Evolutionary conservation across 345 rosid genomes (phyloP).

Genomic region (rapeseed (Brassica napus)): DNA sequence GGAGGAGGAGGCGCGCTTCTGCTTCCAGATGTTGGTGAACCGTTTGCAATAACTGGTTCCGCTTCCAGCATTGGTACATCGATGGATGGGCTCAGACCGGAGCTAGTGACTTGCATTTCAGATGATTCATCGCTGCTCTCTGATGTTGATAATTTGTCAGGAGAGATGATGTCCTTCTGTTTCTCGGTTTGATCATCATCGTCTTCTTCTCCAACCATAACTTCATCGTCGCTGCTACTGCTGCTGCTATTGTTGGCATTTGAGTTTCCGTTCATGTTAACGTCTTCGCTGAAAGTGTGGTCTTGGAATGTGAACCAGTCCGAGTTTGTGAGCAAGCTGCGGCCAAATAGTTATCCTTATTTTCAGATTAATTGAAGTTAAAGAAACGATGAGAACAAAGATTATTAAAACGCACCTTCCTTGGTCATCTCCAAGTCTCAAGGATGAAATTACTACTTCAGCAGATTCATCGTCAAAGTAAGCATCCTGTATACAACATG

Average conservation of each 20-base stretch:
- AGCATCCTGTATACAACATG: slow-evolving; percentile 57
- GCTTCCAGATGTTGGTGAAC: slow-evolving; percentile 50
- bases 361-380: background rate
- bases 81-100: slow-evolving; percentile 67
- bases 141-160: slow-evolving; percentile 17
- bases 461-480: slow-evolving; percentile 95
- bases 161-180: slow-evolving; percentile 42
- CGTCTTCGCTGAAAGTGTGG: slow-evolving; percentile 55
- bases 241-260: slow-evolving; percentile 76
- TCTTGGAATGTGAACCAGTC: slow-evolving; percentile 98
- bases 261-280: slow-evolving; percentile 64
- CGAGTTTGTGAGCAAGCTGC: slow-evolving; percentile 89
- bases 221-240: slow-evolving; percentile 77
- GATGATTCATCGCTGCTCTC: slow-evolving; percentile 50
- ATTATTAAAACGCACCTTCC: slow-evolving; percentile 59
- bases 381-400: slow-evolving; percentile 1
- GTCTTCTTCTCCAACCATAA: slow-evolving; percentile 80
- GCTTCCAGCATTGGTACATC: slow-evolving; percentile 46
- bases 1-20: slow-evolving; percentile 40
- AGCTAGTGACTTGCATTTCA: slow-evolving; percentile 58
- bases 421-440: slow-evolving; percentile 95
- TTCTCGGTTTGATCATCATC: slow-evolving; percentile 64
- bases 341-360: background rate
- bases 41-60: slow-evolving; percentile 58
- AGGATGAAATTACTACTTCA: slow-evolving; percentile 88